Percentiles rank a stretch among this genome's conserved stretches.
Evolutionary conservation across 2,329 filamentous ascomycete genomes (phyloP).

Genomic region (Apiospora phragmitis): DNA sequence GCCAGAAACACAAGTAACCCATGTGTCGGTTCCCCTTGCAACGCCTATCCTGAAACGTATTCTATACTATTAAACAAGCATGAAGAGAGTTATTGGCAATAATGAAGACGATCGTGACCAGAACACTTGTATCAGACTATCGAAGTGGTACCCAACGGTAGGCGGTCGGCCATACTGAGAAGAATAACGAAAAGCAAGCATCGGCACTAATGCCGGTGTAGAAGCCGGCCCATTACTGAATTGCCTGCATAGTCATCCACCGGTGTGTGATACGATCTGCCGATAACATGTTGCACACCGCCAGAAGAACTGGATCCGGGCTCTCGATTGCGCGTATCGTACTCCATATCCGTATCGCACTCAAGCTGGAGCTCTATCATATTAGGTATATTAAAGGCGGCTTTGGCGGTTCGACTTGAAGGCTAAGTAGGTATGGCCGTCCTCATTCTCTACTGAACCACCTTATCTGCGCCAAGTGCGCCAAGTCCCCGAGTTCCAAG

Average conservation of each 20-base stretch:
- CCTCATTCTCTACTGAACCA: background rate
- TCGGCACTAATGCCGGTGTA: background rate
- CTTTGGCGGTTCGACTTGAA: background rate
- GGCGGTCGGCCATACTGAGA: background rate
- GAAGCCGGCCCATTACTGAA: background rate
- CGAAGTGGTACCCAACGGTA: background rate
- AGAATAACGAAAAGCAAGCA: background rate
- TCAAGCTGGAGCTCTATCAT: background rate
- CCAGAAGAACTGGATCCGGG: background rate
- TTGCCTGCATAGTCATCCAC: background rate
- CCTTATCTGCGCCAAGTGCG: background rate
- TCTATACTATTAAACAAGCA: background rate
- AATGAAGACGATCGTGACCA: background rate
- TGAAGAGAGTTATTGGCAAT: background rate
- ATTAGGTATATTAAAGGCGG: background rate
- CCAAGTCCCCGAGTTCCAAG: background rate
- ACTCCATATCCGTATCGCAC: background rate
- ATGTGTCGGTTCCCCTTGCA: background rate
- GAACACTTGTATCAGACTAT: background rate
- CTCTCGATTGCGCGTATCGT: background rate
- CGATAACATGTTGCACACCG: background rate
- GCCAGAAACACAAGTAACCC: background rate
- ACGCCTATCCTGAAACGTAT: background rate
- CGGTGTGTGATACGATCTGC: background rate
- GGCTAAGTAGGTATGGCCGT: background rate